Conservation (phyloP, 2,329 filamentous ascomycete genomes). For the Grosmannia huntii region DNA sequence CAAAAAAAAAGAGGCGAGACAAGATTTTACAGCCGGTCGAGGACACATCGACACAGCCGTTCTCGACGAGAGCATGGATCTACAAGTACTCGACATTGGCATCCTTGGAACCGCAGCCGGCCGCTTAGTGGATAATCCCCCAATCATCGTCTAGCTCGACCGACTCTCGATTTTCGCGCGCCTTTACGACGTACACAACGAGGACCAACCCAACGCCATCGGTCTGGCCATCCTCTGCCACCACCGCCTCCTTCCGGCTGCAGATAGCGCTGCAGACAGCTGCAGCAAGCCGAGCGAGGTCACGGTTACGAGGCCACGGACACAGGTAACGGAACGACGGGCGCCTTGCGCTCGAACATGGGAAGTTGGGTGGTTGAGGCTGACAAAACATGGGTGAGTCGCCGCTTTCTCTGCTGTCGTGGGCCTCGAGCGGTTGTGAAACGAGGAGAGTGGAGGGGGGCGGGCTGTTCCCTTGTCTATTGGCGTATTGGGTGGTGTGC, state of each 20-base stretch:
- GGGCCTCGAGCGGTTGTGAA: slow-evolving; percentile 8
- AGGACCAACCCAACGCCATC: neutral
- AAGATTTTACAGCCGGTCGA: neutral
- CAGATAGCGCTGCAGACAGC: neutral
- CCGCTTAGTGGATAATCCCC: neutral
- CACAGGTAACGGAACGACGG: neutral
- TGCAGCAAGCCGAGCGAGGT: neutral
- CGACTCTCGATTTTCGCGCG: neutral
- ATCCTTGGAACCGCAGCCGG: neutral
- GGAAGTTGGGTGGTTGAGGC: neutral
- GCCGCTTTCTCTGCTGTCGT: slow-evolving; percentile 1
- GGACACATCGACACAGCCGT: neutral
- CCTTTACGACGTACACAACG: neutral
- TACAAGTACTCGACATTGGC: neutral
- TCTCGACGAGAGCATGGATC: neutral
- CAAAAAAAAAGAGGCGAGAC: neutral
- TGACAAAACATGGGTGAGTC: slow-evolving; percentile 5
- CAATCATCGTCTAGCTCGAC: neutral
- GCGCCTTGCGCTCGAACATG: neutral
- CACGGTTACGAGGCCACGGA: neutral
- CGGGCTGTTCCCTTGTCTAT: neutral
- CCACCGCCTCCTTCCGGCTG: neutral
- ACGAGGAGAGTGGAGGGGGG: neutral
- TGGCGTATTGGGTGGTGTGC: neutral
- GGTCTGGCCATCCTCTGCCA: neutral